phyloP scores from a whole-genome alignment of 371 early-diverging fungal species.

The Syncephalastrum racemosum region DNA sequence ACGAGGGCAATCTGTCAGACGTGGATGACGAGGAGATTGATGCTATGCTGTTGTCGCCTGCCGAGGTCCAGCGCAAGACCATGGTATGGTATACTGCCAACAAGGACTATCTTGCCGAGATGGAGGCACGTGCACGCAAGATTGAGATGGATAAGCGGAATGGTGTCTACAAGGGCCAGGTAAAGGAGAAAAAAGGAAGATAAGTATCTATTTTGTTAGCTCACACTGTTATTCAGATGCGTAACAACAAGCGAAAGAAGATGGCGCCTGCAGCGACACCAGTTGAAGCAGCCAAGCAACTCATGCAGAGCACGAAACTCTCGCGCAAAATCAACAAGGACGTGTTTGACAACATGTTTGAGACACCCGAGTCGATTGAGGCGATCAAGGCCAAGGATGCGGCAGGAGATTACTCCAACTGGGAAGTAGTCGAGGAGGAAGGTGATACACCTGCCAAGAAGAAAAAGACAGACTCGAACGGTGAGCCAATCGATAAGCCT shows the following conservation, averaged over 20 bases:
- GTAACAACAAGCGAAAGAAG: conserved; percentile 29
- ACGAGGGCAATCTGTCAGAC: conserved; percentile 49
- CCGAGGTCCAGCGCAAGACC: conserved; percentile 78
- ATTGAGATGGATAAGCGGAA: conserved; percentile 52
- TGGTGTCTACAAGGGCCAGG: conserved; percentile 30
- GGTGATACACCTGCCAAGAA: conserved; percentile 30
- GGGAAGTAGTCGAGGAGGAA: conserved; percentile 51
- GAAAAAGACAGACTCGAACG: conserved; percentile 16
- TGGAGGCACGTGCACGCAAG: conserved; percentile 53
- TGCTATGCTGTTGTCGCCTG: conserved; percentile 65
- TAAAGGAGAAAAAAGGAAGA: conserved; percentile 39
- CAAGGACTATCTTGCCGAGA: conserved; percentile 81
- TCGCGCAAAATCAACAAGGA: conserved; percentile 93
- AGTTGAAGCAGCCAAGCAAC: conserved; percentile 77
- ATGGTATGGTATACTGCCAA: conserved; percentile 86
- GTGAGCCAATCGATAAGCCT: conserved; percentile 7
- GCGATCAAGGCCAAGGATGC: conserved; percentile 44
- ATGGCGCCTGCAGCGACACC: conserved; percentile 49
- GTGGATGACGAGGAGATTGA: conserved; percentile 82
- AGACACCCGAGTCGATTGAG: conserved; percentile 48
- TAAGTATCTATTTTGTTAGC: background rate
- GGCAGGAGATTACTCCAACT: conserved; percentile 26
- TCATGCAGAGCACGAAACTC: conserved; percentile 63
- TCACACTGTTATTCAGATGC: conserved; percentile 22
- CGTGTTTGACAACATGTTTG: conserved; percentile 75